Conservation (phyloP, 2,329 filamentous ascomycete genomes). For the Alternaria infectoria region DNA sequence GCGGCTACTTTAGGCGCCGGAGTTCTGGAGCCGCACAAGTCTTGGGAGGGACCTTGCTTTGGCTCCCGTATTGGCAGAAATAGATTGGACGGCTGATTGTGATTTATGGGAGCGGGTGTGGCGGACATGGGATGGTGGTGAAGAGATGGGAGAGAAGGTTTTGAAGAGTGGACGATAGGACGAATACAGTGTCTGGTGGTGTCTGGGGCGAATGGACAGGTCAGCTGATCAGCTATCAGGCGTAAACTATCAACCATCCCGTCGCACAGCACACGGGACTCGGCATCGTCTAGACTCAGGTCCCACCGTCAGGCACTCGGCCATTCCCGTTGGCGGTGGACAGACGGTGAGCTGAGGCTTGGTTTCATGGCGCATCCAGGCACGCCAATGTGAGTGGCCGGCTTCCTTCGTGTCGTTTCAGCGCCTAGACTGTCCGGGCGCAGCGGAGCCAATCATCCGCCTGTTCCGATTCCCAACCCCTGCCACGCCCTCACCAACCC, state of each 20-base stretch:
- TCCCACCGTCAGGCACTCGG: neutral
- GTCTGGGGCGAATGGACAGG: neutral
- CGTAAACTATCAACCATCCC: neutral
- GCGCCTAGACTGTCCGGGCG: constrained; percentile 17
- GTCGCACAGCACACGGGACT: neutral
- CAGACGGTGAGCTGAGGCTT: constrained; percentile 11
- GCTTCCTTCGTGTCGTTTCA: constrained; percentile 26
- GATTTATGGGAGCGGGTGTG: neutral
- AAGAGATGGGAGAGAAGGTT: neutral
- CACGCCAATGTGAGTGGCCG: constrained; percentile 29
- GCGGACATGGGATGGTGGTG: neutral
- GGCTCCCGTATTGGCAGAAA: neutral
- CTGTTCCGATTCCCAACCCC: constrained; percentile 3
- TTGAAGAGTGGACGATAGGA: neutral
- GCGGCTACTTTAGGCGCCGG: constrained; percentile 3
- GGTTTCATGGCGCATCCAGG: constrained; percentile 38
- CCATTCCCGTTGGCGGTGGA: constrained; percentile 5
- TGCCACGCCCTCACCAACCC: constrained; percentile 5
- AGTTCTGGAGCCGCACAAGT: constrained; percentile 12
- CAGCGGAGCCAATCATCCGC: constrained; percentile 25
- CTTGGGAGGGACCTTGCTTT: neutral
- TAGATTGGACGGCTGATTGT: neutral
- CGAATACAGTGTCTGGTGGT: neutral
- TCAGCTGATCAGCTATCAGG: neutral
- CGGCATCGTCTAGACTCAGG: neutral